Evolutionary conservation across 2,329 filamentous ascomycete genomes (phyloP), one percentile per base, ranked within the genome.

Genomic region (Ceratocystis eucalypticola): DNA sequence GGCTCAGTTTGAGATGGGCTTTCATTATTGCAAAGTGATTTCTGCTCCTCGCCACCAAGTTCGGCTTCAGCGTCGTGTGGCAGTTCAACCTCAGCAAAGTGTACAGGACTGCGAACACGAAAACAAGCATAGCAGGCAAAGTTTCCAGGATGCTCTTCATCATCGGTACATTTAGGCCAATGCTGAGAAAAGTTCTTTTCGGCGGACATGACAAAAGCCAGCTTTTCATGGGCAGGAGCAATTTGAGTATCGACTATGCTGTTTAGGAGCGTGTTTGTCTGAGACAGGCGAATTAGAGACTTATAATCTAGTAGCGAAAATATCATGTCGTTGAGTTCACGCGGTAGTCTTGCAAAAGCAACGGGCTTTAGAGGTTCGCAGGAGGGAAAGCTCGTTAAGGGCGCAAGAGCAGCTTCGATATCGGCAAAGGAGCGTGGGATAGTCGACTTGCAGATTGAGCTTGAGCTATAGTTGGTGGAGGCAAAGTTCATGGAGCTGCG

Each of bases 51-150:
- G 7, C 8, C 37, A 1, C 33, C 28, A 3, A 12, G 10, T 12
- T 59, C 20, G 30, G 41, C 17, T 17, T 63, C 30, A n/a, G 37
- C 12, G 10, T 62, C 59, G 48, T 72, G 15, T 33, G 61, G 71
- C 2, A 72, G 71, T 66, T 77, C 76, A 17, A 74, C 70, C 66
- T 73, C 71, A 67, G 78, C 75, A 69, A 78, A 77, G 67, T 74
- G 72, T 50, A 75, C 73, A 4, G 76, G 75, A 2, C 71, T 71
- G 57, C 76, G 73, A n/a, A 78, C 75, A 1, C 75, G 73, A 68
- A 75, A 77, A 71, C 76, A 78, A 30, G 76, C 71, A 69, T 77
- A 77, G 69, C 76, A 78, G 67, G 77, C 76, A 57, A 76, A 75
- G 69, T 78, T 78, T 17, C 76, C 76, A 0, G 76, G 76, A 63